phyloP scores from a whole-genome alignment of 306 rosid species.

The Alnus glutinosa region DNA sequence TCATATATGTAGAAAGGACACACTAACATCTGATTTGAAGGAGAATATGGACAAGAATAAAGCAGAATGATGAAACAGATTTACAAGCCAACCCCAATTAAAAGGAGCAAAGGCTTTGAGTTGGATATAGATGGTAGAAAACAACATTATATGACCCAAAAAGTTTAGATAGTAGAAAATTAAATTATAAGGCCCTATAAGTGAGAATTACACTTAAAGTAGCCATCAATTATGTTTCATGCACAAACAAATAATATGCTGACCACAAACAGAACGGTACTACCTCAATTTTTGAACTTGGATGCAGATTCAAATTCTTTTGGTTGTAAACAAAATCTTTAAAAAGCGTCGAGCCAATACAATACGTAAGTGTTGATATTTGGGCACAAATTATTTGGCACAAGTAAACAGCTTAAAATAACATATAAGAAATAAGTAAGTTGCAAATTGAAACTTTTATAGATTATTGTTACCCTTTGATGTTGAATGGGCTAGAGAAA shows the following conservation, averaged over 20 bases:
- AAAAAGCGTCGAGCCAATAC: neutral
- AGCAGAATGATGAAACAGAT: neutral
- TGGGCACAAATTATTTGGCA: neutral
- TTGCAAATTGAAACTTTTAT: neutral
- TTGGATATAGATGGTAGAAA: neutral
- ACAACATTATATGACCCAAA: neutral
- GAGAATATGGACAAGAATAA: too few species aligned
- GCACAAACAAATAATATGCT: neutral
- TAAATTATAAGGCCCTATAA: too few species aligned
- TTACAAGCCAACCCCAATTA: conserved; percentile 1
- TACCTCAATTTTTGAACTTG: neutral
- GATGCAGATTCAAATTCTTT: neutral
- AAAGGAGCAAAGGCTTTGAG: neutral
- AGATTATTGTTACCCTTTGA: conserved; percentile 17
- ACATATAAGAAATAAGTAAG: neutral
- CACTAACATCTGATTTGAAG: too few species aligned
- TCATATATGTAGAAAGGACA: neutral
- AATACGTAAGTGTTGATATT: neutral
- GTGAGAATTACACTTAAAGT: too few species aligned
- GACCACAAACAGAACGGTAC: neutral
- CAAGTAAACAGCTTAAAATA: neutral
- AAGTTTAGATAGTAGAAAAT: neutral
- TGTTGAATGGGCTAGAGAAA: conserved; percentile 16
- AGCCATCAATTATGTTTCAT: neutral
- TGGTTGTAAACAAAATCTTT: neutral